Evolutionary conservation across 208 protist species (phyloP).

Genomic region (Acanthamoeba castellanii): DNA sequence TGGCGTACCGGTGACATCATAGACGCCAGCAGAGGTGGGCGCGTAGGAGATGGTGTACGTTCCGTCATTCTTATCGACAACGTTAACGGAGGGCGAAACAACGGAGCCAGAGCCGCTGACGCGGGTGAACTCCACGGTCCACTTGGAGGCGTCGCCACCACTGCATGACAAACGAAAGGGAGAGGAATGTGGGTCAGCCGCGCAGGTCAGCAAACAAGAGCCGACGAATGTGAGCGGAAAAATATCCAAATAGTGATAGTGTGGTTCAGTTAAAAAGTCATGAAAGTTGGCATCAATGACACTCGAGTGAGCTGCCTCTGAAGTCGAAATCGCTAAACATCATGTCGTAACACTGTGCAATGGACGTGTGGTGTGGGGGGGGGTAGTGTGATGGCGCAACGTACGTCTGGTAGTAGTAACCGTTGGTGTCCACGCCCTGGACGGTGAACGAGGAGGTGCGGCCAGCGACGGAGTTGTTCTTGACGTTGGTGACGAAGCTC

Average conservation of each 20-base stretch:
- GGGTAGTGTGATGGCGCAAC: background rate
- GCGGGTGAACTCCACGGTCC: background rate
- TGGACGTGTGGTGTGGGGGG: background rate
- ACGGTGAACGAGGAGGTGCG: conserved; percentile 14
- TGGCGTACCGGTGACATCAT: background rate
- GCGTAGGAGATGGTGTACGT: conserved; percentile 2
- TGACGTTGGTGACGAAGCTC: conserved; percentile 1
- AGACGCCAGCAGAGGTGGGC: background rate
- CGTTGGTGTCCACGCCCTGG: conserved; percentile 19
- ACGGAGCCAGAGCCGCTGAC: background rate
- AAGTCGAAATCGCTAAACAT: conserved; percentile 62
- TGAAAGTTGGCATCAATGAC: conserved; percentile 34
- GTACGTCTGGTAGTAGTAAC: conserved; percentile 2
- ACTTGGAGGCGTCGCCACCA: conserved; percentile 1
- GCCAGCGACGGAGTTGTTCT: background rate
- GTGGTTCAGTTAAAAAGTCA: background rate
- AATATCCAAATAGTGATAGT: background rate
- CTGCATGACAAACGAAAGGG: background rate
- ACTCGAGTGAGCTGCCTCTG: conserved; percentile 4
- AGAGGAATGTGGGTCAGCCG: background rate
- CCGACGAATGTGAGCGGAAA: background rate
- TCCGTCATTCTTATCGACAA: background rate
- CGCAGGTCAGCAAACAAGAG: too few species aligned
- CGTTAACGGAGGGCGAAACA: background rate
- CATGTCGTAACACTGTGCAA: background rate